Evolutionary conservation across 1,139 yeast genomes (phyloP).

Genomic region (Kazachstania sp.): DNA sequence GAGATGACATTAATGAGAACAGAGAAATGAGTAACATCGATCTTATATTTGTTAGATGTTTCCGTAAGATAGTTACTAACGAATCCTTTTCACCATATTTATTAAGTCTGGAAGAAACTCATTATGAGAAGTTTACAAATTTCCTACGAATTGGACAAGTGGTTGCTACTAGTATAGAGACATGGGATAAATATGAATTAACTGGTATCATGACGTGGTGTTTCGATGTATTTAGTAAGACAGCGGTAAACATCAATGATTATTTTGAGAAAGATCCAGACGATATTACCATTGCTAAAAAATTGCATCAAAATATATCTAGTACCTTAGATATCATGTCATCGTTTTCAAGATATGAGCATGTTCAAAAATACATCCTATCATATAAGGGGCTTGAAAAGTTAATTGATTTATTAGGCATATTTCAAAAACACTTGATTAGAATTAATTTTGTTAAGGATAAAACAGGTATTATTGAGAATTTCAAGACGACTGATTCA

Average conservation of each 20-base stretch:
- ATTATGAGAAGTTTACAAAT: slow-evolving; percentile 10
- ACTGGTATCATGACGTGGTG: slow-evolving; percentile 51
- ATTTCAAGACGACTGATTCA: slow-evolving; percentile 27
- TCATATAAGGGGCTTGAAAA: slow-evolving; percentile 43
- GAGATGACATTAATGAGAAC: too few relatives aligned
- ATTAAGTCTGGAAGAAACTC: slow-evolving; percentile 17
- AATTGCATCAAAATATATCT: slow-evolving; percentile 18
- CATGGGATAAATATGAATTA: slow-evolving; percentile 47
- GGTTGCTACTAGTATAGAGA: slow-evolving; percentile 41
- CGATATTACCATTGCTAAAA: slow-evolving; percentile 13
- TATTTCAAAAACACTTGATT: slow-evolving; percentile 42
- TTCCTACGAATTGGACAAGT: slow-evolving; percentile 35
- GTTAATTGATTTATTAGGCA: slow-evolving; percentile 39
- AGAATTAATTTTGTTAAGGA: slow-evolving; percentile 32
- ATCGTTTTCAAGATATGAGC: slow-evolving; percentile 43
- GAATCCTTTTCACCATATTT: slow-evolving; percentile 34
- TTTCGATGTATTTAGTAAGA: slow-evolving; percentile 34
- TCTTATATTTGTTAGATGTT: slow-evolving; percentile 16
- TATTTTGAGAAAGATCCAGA: slow-evolving; percentile 20
- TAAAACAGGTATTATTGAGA: slow-evolving; percentile 22
- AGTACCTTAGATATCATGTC: slow-evolving; percentile 43
- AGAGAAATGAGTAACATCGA: slow-evolving; percentile 19
- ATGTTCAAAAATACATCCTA: slow-evolving; percentile 43
- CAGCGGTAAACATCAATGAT: slow-evolving; percentile 15
- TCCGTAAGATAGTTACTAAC: slow-evolving; percentile 26